Evolutionary conservation across 2,329 filamentous ascomycete species (phyloP).

Genomic region (Orbilia quercus): DNA sequence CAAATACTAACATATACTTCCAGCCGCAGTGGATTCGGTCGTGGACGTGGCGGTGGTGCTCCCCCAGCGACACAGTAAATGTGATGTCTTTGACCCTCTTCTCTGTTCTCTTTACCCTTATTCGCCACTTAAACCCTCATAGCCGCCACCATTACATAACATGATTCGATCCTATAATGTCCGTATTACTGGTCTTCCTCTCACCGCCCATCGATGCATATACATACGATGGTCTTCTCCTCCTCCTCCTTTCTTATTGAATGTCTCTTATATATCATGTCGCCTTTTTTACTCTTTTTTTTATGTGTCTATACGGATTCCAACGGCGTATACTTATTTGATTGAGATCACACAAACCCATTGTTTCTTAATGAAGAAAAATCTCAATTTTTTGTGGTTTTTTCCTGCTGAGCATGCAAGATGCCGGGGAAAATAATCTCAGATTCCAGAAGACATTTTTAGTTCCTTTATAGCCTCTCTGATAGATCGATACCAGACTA

Average conservation of each 20-base stretch:
- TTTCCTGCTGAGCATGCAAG: constrained; percentile 29
- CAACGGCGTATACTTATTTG: constrained; percentile 56
- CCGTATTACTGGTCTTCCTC: constrained; percentile 41
- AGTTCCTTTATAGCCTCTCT: not conserved
- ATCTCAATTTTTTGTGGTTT: constrained; percentile 46
- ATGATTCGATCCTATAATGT: constrained; percentile 54
- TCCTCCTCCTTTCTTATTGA: constrained; percentile 26
- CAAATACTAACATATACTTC: constrained; percentile 60
- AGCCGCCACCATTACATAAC: constrained; percentile 43
- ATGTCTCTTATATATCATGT: constrained; percentile 55
- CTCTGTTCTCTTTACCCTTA: constrained; percentile 58
- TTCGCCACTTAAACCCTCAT: constrained; percentile 14
- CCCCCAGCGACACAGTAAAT: constrained; percentile 61
- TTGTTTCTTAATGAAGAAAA: constrained; percentile 52
- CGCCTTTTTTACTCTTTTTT: constrained; percentile 23
- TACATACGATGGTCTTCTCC: constrained; percentile 27
- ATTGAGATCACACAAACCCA: constrained; percentile 36
- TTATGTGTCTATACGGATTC: constrained; percentile 57
- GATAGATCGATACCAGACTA: too few species aligned
- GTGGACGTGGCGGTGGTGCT: constrained; percentile 84
- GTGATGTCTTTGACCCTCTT: constrained; percentile 57
- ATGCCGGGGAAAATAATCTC: constrained; percentile 37
- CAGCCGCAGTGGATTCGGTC: constrained; percentile 87
- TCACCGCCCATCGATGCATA: constrained; percentile 21
- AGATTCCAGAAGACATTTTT: constrained; percentile 10